phyloP scores from a whole-genome alignment of 345 rosid species.

The Odontarrhena argentea region DNA sequence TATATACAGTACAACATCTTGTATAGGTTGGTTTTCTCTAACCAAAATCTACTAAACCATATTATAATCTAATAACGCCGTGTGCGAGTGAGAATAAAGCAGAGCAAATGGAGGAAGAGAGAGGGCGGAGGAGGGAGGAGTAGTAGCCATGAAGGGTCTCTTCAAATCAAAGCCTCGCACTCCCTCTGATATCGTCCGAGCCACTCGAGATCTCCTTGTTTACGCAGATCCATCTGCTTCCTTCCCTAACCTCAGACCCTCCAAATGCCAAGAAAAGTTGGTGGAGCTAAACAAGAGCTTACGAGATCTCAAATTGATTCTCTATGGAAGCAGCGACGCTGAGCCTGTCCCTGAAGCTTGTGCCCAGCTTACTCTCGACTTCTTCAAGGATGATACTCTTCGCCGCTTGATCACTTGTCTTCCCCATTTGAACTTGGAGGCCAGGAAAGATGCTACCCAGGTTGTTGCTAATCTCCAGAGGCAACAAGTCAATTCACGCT shows the following conservation, averaged over 20 bases:
- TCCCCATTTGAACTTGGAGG: conserved; percentile 83
- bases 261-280: conserved; percentile 78
- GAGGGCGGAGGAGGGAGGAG: too few relatives aligned
- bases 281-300: conserved; percentile 69
- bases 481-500: conserved; percentile 86
- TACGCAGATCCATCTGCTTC: conserved; percentile 50
- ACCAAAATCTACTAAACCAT: too few relatives aligned
- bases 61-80: too few relatives aligned
- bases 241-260: conserved; percentile 45
- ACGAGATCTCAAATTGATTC: conserved; percentile 85
- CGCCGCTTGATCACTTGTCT: conserved; percentile 71
- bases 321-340: conserved; percentile 91
- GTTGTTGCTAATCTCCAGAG: conserved; percentile 97
- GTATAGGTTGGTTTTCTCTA: too few relatives aligned
- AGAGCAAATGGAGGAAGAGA: too few relatives aligned
- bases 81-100: too few relatives aligned
- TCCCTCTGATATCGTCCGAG: conserved; percentile 76
- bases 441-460: conserved; percentile 97
- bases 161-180: conserved; percentile 89
- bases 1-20: too few relatives aligned
- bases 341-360: conserved; percentile 96
- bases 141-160: conserved; percentile 60
- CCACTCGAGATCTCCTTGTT: conserved; percentile 75
- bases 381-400: conserved; percentile 78
- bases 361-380: conserved; percentile 86